Base-by-base conservation (phyloP, 2,329 filamentous ascomycete genomes). In the Diaporthe ilicicola region DNA sequence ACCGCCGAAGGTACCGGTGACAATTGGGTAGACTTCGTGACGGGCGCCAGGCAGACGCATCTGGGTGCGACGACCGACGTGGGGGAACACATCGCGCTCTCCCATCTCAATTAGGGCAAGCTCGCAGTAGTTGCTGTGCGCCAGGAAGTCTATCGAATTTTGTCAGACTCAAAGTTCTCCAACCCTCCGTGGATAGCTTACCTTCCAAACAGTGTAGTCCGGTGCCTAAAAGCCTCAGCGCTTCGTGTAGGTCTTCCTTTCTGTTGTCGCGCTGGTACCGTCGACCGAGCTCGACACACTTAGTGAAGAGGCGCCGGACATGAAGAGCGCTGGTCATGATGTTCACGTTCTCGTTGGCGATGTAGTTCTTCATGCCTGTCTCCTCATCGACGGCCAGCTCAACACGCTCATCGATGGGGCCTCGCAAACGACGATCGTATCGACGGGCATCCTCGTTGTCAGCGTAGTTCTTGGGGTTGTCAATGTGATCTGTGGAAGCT, bases 1-100 rank as follows among this genome's bases (percentile, higher is more conserved):
- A 74, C 95, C 95, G 73, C 95, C 95, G 81, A 98, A 98, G 8
- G 95, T 98, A 72, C 95, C 95, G 1, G 95, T 98, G 54, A 97
- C 88, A 73, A 95, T 84, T 8, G 95, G 95, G 76, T 93, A 97
- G 72, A 97, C 93, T 5, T 86, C 78, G 42, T 85, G 79, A 27
- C 86, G 86, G 70, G 89, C 91, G 54, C 93, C 94, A 42, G 87
- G 84, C 34, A 98, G 86, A 55, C 89, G 84, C 34, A 97, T 84
- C 77, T 85, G 84, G n/a, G 94, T 94, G 76, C 89, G 83, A 70
- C 90, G 87, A 44, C 95, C 95, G 68, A 96, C 93, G 77, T 97
- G 94, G 32, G 95, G 94, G 81, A 98, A 98, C 72, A 97, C 83
- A 72, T 93, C 88, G 7, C 83, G 85, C 81, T 96, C 94, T 65